Conservation (phyloP, 2,329 filamentous ascomycete species). For the Westerdykella ornata region DNA sequence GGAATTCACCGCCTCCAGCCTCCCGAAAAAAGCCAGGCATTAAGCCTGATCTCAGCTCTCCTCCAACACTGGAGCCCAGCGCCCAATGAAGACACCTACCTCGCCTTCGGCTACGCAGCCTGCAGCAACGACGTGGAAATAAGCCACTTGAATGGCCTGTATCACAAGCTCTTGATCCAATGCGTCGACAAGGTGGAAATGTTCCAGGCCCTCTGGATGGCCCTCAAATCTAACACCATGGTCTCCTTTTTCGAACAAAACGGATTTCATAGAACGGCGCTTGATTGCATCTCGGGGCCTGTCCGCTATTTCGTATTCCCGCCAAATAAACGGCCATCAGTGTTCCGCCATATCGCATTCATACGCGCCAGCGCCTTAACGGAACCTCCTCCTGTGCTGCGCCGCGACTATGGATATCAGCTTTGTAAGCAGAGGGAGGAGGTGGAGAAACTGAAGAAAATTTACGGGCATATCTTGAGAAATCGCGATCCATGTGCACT, state of each 20-base stretch:
- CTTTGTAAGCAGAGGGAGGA: slow-evolving; percentile 11
- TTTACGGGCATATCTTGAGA: slow-evolving; percentile 10
- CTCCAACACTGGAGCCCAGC: neutral
- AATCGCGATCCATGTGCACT: slow-evolving; percentile 4
- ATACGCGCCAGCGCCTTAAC: neutral
- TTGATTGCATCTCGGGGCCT: slow-evolving; percentile 4
- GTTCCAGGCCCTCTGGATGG: slow-evolving; percentile 9
- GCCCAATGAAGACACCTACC: slow-evolving; percentile 4
- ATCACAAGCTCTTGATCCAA: slow-evolving; percentile 6
- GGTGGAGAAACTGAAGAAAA: slow-evolving; percentile 9
- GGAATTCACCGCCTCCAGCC: slow-evolving; percentile 5
- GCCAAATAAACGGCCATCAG: slow-evolving; percentile 1
- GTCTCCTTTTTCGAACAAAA: slow-evolving; percentile 6
- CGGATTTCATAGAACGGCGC: slow-evolving; percentile 1
- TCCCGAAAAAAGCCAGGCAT: slow-evolving; percentile 3
- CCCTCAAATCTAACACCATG: slow-evolving; percentile 5
- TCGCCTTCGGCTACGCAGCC: slow-evolving; percentile 13
- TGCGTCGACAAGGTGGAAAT: neutral
- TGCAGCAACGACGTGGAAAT: slow-evolving; percentile 7
- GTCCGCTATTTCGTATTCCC: slow-evolving; percentile 9
- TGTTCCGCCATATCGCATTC: slow-evolving; percentile 18
- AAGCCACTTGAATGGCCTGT: slow-evolving; percentile 6
- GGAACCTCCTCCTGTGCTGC: slow-evolving; percentile 7
- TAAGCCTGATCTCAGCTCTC: slow-evolving; percentile 2
- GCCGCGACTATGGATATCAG: slow-evolving; percentile 17